Evolutionary conservation across 192 early-diverging fungal genomes (phyloP), one percentile per base, ranked within the genome.

Genomic region (Coemansia sp.): DNA sequence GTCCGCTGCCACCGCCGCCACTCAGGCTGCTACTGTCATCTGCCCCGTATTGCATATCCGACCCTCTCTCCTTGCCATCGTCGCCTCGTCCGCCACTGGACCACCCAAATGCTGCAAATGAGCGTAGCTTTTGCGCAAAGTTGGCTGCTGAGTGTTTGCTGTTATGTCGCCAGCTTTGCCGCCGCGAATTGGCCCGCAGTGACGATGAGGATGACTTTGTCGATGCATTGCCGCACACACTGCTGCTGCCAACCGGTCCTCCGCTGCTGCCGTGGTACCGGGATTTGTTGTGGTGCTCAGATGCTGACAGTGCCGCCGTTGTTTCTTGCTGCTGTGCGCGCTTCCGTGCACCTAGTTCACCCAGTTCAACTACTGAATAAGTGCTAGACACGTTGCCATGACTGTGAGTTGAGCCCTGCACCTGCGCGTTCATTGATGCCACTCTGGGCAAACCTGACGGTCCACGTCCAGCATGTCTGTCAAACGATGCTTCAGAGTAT

Each of bases 121-220:
- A 74, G 15, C 78, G 78, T 31, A 81, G 65, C 55, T 74, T 74
- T 25, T 81, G 78, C 9, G 78, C 69, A 74, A 81, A 71, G 36
- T 65, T 68, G 17, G 69, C 34, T 15, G 66, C 54, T 19, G 68
- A 44, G 44, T 70, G 64, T 26, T 60, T 65, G 28, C 64, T 34
- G 55, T 62, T 67, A 46, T 71, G 65, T 0, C 78, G 72, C 78
- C 78, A 71, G 66, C 72, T 81, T 15, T 65, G 68, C 21, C 68
- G 62, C 37, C 72, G 65, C 10, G 28, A 37, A 44, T 34, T 60
- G 36, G 60, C 57, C 26, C 61, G 63, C 4, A 70, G 52, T 37
- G 72, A 74, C 5, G 78, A 74, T 37, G 62, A 51, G 10, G 72
- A 74, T n/a, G 78, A 74, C 49, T 80, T 80, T 65, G 63, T 22